phyloP scores from a whole-genome alignment of 2,329 filamentous ascomycete genomes.

The Cephalotrichum gorgonifer region DNA sequence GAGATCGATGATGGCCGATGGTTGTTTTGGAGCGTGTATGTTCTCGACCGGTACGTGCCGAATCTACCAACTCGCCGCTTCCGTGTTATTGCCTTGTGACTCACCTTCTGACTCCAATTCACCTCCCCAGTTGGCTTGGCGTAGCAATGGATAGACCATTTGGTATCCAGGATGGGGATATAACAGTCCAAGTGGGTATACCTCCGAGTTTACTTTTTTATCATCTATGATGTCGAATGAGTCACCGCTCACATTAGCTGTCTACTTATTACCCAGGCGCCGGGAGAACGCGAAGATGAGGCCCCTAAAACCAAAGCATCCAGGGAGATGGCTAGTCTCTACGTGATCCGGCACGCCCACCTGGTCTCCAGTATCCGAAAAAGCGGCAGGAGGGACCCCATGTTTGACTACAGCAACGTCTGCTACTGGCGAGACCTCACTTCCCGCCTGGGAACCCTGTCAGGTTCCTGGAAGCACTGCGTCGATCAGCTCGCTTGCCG shows the following conservation, averaged over 20 bases:
- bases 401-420: background rate
- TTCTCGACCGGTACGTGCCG: background rate
- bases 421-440: background rate
- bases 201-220: no score
- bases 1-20: background rate
- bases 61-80: no score
- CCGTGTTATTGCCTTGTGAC: background rate
- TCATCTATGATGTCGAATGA: background rate
- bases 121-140: background rate
- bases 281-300: background rate
- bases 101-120: background rate
- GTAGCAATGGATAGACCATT: background rate
- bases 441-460: background rate
- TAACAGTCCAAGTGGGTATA: background rate
- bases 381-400: background rate
- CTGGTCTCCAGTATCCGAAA: background rate
- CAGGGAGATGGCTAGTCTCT: background rate
- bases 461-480: background rate
- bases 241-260: background rate
- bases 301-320: background rate
- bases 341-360: background rate
- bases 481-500: background rate
- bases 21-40: background rate
- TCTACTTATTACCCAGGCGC: background rate
- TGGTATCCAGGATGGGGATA: background rate